Conservation (phyloP, 305 asterid species). For the Withania somnifera region DNA sequence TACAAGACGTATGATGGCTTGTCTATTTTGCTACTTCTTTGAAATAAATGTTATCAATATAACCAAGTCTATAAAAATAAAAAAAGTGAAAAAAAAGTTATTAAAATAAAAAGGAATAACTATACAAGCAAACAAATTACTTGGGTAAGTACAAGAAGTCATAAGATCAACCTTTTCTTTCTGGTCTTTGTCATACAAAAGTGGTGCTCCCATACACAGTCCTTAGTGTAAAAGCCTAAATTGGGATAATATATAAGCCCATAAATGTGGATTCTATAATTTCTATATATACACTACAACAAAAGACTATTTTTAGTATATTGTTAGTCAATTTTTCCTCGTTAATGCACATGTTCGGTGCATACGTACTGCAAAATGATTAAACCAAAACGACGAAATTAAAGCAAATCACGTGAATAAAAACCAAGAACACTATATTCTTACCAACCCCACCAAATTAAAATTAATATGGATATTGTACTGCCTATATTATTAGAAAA, state of each 20-base stretch:
- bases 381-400: not conserved
- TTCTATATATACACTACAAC: not conserved
- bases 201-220: not conserved
- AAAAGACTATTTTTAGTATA: not conserved
- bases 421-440: not conserved
- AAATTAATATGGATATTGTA: not conserved
- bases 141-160: not conserved
- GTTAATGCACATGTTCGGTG: not conserved
- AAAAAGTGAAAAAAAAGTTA: not conserved
- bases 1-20: slow-evolving; percentile 1
- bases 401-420: not conserved
- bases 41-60: not conserved
- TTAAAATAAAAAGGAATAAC: not conserved
- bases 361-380: not conserved
- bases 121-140: not conserved
- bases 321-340: not conserved
- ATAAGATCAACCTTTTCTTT: not conserved
- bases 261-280: not conserved
- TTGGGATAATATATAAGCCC: not conserved
- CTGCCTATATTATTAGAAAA: not conserved
- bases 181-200: not conserved
- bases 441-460: not conserved
- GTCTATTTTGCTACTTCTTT: not conserved
- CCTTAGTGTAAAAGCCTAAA: not conserved
- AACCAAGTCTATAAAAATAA: not conserved